Evolutionary conservation across 2,329 filamentous ascomycete species (phyloP).

Genomic region (Onygenales sp.): DNA sequence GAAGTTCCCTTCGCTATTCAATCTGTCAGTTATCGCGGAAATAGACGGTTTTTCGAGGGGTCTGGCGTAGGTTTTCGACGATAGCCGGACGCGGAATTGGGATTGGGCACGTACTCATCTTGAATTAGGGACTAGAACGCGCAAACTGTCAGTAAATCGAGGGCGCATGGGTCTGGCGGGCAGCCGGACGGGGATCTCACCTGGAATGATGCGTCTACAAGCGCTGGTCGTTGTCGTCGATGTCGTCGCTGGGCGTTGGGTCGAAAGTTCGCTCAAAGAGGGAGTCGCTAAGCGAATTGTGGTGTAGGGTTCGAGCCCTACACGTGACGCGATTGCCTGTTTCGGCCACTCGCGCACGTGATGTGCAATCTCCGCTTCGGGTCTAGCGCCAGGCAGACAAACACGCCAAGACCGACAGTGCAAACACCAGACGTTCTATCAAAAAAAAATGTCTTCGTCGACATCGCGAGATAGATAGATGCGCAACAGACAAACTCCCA

Average conservation of each 20-base stretch:
- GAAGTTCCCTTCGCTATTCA: slow-evolving; percentile 60
- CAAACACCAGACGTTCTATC: slow-evolving; percentile 22
- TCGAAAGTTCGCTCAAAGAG: slow-evolving; percentile 27
- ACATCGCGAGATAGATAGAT: neutral
- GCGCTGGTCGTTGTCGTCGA: slow-evolving; percentile 37
- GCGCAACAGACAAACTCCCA: slow-evolving; percentile 3
- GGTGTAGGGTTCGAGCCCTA: slow-evolving; percentile 28
- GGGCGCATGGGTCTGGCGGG: neutral
- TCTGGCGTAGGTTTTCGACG: slow-evolving; percentile 9
- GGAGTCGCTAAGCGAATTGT: slow-evolving; percentile 34
- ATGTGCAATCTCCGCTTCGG: too few relatives aligned
- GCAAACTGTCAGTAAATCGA: slow-evolving; percentile 18
- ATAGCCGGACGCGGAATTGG: slow-evolving; percentile 8
- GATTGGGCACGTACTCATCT: slow-evolving; percentile 46
- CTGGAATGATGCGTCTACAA: slow-evolving; percentile 35
- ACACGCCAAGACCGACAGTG: slow-evolving; percentile 26
- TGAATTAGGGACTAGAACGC: slow-evolving; percentile 40
- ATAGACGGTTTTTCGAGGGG: slow-evolving; percentile 9
- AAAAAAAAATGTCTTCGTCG: slow-evolving; percentile 15
- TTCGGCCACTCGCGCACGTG: neutral
- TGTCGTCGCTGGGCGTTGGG: slow-evolving; percentile 33
- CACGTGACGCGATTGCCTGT: slow-evolving; percentile 17
- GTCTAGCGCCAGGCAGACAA: slow-evolving; percentile 13
- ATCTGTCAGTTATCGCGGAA: slow-evolving; percentile 33
- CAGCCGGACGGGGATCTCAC: slow-evolving; percentile 17